These are phyloP conservation scores for Trichocladium uniseriatum DNA, from an alignment of 495 filamentous ascomycete genomes.

Conservation along the genomic window DNA sequence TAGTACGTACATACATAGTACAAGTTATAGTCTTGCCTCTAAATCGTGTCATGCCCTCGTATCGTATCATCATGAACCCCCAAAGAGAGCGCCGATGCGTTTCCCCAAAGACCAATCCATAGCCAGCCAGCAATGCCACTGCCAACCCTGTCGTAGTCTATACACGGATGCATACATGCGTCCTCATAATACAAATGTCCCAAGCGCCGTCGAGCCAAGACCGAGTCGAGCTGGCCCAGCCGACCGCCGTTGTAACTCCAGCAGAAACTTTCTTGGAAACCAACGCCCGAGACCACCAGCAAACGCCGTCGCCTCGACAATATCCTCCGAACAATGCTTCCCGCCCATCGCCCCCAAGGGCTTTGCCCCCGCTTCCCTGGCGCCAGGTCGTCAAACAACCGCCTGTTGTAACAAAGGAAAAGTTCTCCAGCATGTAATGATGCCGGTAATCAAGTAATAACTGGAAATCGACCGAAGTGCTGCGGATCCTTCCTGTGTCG, in stretches of 20 bases:
- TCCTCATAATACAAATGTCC: slow-evolving; percentile 6
- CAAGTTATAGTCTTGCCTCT: slow-evolving; percentile 10
- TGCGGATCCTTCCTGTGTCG: too few species aligned
- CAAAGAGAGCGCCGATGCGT: not conserved
- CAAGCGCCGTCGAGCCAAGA: not conserved
- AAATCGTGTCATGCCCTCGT: slow-evolving; percentile 13
- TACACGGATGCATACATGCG: slow-evolving; percentile 7
- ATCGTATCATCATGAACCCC: slow-evolving; percentile 6
- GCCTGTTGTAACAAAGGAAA: not conserved
- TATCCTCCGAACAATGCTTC: not conserved
- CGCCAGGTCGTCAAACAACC: not conserved
- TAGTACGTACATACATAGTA: slow-evolving; percentile 12
- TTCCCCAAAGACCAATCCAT: slow-evolving; percentile 4
- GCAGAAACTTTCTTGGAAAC: not conserved
- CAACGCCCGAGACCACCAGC: not conserved
- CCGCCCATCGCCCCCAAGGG: slow-evolving; percentile 1
- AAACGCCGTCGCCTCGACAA: not conserved
- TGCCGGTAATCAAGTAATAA: not conserved
- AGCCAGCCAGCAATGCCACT: slow-evolving; percentile 10
- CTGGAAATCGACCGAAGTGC: too few species aligned
- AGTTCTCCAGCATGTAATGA: not conserved
- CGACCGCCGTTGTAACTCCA: not conserved
- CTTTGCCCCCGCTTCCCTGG: not conserved
- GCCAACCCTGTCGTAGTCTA: slow-evolving; percentile 8
- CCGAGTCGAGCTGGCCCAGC: not conserved